Evolutionary conservation across 352 stramenopile species (phyloP).

Genomic region (Phytophthora foliorum): DNA sequence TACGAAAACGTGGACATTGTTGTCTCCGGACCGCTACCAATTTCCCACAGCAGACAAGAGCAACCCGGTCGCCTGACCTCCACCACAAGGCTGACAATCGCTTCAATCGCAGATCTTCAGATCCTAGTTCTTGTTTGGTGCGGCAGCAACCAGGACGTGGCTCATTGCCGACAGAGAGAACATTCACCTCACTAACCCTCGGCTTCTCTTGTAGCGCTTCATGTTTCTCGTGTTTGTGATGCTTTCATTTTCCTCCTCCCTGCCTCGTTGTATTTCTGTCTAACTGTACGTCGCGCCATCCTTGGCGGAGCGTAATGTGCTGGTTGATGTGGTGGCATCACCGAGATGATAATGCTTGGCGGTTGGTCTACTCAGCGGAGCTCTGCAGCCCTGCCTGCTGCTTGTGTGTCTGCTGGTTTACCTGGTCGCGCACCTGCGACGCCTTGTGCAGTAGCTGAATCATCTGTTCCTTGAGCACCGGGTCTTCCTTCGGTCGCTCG

Average conservation of each 20-base stretch:
- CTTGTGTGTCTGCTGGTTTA: slow-evolving; percentile 66
- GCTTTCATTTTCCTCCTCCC: slow-evolving; percentile 11
- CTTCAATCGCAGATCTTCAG: slow-evolving; percentile 23
- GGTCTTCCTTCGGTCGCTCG: slow-evolving; percentile 65
- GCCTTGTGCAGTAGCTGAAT: slow-evolving; percentile 88
- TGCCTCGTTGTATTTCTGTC: slow-evolving; percentile 11
- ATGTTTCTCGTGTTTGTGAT: slow-evolving; percentile 21
- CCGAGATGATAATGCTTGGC: slow-evolving; percentile 20
- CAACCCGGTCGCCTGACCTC: too few species aligned
- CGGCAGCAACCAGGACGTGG: not conserved
- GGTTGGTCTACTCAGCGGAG: slow-evolving; percentile 65
- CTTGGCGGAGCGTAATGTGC: slow-evolving; percentile 28
- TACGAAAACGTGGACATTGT: slow-evolving; percentile 3
- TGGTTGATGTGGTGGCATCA: slow-evolving; percentile 19
- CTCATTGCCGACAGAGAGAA: too few species aligned
- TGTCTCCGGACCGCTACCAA: not conserved
- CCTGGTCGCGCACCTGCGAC: slow-evolving; percentile 80
- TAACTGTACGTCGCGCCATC: slow-evolving; percentile 35
- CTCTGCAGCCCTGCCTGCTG: slow-evolving; percentile 76
- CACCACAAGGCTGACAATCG: not conserved
- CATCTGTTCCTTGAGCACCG: slow-evolving; percentile 87
- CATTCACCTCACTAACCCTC: too few species aligned
- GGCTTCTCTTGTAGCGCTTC: too few species aligned
- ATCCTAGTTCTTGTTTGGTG: slow-evolving; percentile 5
- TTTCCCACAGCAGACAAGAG: too few species aligned